phyloP scores from a whole-genome alignment of 306 rosid genomes.

The Lithocarpus polystachyus region DNA sequence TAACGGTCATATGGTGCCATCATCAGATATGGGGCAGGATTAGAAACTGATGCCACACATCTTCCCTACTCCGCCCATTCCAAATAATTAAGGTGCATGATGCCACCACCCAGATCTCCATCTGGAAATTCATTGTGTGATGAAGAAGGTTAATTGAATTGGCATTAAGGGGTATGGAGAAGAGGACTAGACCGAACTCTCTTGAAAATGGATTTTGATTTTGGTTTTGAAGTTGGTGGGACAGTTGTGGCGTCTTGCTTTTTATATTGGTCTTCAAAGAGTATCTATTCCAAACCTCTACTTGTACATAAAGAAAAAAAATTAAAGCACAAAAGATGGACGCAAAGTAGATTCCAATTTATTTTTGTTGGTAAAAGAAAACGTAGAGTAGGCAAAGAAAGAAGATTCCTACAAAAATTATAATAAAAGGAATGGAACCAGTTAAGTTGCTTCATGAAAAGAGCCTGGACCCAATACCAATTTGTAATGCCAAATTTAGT shows the following conservation, averaged over 20 bases:
- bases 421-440: not conserved
- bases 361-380: not conserved
- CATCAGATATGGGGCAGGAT: not conserved
- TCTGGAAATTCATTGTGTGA: not conserved
- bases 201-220: too few species aligned
- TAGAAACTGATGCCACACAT: not conserved
- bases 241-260: not conserved
- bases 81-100: not conserved
- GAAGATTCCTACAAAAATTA: too few species aligned
- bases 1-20: not conserved
- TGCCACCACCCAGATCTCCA: not conserved
- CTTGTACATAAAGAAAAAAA: not conserved
- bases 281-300: not conserved
- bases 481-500: too few species aligned
- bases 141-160: not conserved
- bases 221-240: not conserved
- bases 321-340: not conserved
- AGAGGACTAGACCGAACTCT: too few species aligned
- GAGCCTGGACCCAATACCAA: too few species aligned
- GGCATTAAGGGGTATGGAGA: not conserved
- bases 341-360: not conserved
- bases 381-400: too few species aligned
- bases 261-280: not conserved
- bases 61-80: not conserved
- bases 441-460: not conserved